Evolutionary conservation across 441 rosid genomes (phyloP).

Genomic region (Jatropha podagrica): DNA sequence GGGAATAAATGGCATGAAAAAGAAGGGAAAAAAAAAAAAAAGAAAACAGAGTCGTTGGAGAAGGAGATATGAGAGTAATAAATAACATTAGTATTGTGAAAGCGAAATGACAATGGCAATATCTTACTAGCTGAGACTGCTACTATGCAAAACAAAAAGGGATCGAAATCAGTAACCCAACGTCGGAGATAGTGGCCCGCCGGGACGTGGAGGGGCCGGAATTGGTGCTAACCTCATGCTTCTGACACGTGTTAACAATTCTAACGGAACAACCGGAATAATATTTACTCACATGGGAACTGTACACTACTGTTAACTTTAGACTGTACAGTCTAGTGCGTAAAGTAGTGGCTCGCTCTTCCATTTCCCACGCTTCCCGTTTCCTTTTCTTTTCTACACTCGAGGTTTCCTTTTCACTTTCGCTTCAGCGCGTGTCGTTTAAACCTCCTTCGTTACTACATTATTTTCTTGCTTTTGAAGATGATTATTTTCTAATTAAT

Average conservation of each 20-base stretch:
- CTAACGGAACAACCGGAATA: conserved; percentile 15
- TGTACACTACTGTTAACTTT: background rate
- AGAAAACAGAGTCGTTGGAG: background rate
- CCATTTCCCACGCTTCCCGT: background rate
- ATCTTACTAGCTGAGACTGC: background rate
- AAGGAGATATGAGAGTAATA: background rate
- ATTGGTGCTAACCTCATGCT: background rate
- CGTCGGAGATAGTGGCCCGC: conserved; percentile 13
- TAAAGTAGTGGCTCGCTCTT: conserved; percentile 14
- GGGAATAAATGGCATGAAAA: too few species aligned
- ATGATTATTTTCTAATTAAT: too few species aligned
- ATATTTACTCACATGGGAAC: background rate
- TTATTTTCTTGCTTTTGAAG: too few species aligned
- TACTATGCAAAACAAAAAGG: background rate
- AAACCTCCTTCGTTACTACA: background rate
- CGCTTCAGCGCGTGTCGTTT: background rate
- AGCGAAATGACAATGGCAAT: conserved; percentile 23
- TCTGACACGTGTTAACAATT: conserved; percentile 22
- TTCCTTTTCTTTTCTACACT: background rate
- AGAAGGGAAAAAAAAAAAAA: background rate
- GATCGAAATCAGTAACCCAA: background rate
- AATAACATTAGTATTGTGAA: background rate
- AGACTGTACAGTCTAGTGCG: background rate
- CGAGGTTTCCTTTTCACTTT: background rate
- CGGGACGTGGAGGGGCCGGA: conserved; percentile 11